Conservation (phyloP, 2,329 filamentous ascomycete species). For the Pseudogymnoascus sp. region DNA sequence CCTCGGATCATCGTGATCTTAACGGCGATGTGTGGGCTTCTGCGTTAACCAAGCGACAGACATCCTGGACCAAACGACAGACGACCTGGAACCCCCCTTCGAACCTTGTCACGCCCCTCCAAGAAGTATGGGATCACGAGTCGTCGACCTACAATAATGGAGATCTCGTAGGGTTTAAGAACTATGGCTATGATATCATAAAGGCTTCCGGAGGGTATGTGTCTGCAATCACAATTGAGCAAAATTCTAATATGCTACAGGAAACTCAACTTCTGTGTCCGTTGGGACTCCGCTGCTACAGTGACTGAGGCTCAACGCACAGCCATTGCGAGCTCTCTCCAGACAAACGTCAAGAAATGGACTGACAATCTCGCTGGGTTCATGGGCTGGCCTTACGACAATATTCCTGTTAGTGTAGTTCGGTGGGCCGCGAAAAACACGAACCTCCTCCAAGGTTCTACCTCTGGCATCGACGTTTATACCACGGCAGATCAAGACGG, state of each 20-base stretch:
- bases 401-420: constrained; percentile 33
- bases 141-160: constrained; percentile 9
- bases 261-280: constrained; percentile 35
- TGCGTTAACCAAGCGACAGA: not conserved
- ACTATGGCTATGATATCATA: constrained; percentile 12
- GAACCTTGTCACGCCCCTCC: constrained; percentile 5
- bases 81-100: constrained; percentile 5
- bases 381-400: constrained; percentile 35
- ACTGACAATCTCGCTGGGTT: constrained; percentile 36
- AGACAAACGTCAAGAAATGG: constrained; percentile 33
- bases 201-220: not conserved
- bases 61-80: not conserved
- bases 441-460: constrained; percentile 31
- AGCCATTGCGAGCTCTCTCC: constrained; percentile 29
- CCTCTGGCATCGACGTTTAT: constrained; percentile 32
- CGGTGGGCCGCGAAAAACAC: constrained; percentile 36
- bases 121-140: constrained; percentile 9
- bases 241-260: constrained; percentile 13
- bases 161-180: constrained; percentile 4
- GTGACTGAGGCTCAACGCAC: constrained; percentile 32
- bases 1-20: constrained; percentile 5
- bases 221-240: not conserved
- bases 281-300: constrained; percentile 34
- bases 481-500: constrained; percentile 33
- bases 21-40: not conserved